Percentiles rank a stretch among this genome's conserved stretches.
phyloP scores from a whole-genome alignment of 495 filamentous ascomycete genomes.

The Sporormia fimetaria region DNA sequence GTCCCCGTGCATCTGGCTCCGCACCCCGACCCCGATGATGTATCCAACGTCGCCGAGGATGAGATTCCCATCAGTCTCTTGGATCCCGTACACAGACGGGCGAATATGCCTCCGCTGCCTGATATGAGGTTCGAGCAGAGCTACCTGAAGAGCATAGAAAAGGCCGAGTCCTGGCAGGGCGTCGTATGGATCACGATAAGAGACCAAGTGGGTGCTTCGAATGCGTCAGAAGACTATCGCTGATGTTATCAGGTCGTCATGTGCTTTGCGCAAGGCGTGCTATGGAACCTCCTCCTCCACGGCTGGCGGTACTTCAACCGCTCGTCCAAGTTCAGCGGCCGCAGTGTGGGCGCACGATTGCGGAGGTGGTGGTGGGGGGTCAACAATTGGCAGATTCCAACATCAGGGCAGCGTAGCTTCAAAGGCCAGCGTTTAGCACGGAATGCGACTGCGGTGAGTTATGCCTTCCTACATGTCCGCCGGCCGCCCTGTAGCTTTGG shows the following conservation, averaged over 20 bases:
- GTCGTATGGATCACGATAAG: constrained; percentile 73
- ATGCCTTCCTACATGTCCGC: constrained; percentile 12
- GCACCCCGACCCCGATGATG: constrained; percentile 20
- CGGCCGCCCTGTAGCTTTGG: background rate
- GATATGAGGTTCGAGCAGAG: constrained; percentile 96
- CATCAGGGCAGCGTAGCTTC: constrained; percentile 24
- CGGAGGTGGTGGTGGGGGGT: constrained; percentile 86
- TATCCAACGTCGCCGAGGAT: constrained; percentile 29
- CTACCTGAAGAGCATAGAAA: constrained; percentile 74
- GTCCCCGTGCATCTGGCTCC: constrained; percentile 25
- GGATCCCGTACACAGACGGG: constrained; percentile 40
- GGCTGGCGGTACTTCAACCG: constrained; percentile 82
- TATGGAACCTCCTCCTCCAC: constrained; percentile 67
- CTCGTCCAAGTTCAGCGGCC: constrained; percentile 56
- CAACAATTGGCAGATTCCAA: constrained; percentile 67
- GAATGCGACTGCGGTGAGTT: constrained; percentile 42
- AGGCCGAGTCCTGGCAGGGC: constrained; percentile 62
- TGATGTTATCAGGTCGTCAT: constrained; percentile 53
- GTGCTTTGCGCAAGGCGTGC: constrained; percentile 67
- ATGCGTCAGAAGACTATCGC: constrained; percentile 5
- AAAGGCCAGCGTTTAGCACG: constrained; percentile 30
- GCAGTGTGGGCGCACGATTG: constrained; percentile 55
- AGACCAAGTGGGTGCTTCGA: constrained; percentile 57
- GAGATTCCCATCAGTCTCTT: constrained; percentile 34
- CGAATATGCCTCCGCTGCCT: constrained; percentile 66